Base-by-base conservation (phyloP, 2,329 filamentous ascomycete genomes). In the Xylariaceae sp. region DNA sequence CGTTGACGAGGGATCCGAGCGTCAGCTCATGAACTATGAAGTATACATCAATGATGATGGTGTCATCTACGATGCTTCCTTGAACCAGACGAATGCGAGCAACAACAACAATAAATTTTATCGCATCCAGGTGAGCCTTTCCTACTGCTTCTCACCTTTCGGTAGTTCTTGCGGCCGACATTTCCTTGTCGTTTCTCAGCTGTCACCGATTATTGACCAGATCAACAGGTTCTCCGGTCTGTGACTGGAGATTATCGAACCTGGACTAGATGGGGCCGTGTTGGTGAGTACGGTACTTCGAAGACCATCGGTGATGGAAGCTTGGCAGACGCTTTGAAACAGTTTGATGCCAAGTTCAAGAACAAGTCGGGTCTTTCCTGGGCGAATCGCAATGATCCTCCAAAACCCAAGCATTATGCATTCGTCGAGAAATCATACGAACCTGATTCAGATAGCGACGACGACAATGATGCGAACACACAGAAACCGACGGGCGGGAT, bases 51-150 rank as follows among this genome's bases (percentile, higher is more conserved):
- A 85, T 52, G 68, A 77, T 1, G 68, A 77, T 36, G 81, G 82
- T 17, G 69, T 86, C 48, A 89, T 92, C 42, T 92, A 81, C 65
- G 89, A 95, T 63, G 89, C 87, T 0, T 83, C 86, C 0, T 73
- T 95, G 41, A 94, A 91, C 58, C 86, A 91, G 64, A 87, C 89
- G 11, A 87, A 90, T 57, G 73, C 87, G 0, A 70, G 73, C 0
- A 68, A 76, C 42, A 94, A 92, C 63, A 87, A 87, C 67, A 92
- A 94, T 67, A 94, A 94, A 58, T 92, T 91, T 66, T 92, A 91
- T 62, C 80, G 82, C 27, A 66, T 90, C 27, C 87, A 92, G 72
- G 73, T 88, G 54, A 39, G 55, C 46, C 61, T 65, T 57, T 5
- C 19, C 40, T 7, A 27, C 7, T 27, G 4, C 4, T 31, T 30